These are phyloP conservation scores for Malus orientalis DNA, from an alignment of 306 rosid species.

Conservation along the genomic window DNA sequence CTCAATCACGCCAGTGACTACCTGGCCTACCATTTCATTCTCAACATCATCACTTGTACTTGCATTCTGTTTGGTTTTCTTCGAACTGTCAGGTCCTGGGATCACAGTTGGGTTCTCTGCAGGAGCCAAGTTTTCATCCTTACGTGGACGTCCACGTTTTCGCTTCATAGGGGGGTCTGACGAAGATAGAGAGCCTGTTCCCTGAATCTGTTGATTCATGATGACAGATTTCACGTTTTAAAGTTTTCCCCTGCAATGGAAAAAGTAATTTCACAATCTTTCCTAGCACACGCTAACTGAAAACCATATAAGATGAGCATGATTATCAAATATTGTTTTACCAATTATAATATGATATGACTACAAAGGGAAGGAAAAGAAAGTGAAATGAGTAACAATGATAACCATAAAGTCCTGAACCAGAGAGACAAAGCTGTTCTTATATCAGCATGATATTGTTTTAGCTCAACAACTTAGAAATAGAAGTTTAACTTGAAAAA, in stretches of 20 bases:
- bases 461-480: background rate
- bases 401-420: background rate
- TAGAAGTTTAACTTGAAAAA: background rate
- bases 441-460: background rate
- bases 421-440: background rate
- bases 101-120: conserved; percentile 8
- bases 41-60: conserved; percentile 12
- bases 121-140: conserved; percentile 25
- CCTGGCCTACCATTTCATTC: conserved; percentile 44
- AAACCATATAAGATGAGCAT: background rate
- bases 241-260: conserved; percentile 17
- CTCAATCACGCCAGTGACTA: conserved; percentile 54
- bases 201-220: conserved; percentile 49
- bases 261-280: background rate
- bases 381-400: background rate
- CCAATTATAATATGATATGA: background rate
- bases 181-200: conserved; percentile 15
- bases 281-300: background rate
- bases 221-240: background rate
- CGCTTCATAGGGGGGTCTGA: conserved; percentile 37
- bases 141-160: conserved; percentile 70
- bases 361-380: background rate
- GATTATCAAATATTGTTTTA: background rate
- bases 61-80: conserved; percentile 18
- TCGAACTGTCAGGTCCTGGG: conserved; percentile 18